A percentile compares a stretch with the other conserved stretches of the same genome.
Evolutionary conservation across 345 rosid genomes (phyloP).

Genomic region (Eucalyptus dawsonii): DNA sequence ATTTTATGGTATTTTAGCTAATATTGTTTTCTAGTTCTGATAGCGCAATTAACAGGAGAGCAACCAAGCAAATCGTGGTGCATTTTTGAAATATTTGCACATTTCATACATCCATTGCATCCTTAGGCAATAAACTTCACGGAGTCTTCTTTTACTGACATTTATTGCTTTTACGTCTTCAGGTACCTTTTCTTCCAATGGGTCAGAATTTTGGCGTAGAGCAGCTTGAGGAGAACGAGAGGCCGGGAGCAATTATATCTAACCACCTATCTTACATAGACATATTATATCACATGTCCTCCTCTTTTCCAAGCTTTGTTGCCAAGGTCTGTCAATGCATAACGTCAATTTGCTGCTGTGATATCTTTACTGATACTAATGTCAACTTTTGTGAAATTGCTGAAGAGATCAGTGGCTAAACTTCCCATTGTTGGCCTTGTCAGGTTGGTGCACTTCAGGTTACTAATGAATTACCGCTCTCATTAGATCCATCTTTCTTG

Average conservation of each 20-base stretch:
- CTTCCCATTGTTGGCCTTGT: conserved; percentile 88
- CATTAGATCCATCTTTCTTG: background rate
- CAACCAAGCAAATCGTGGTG: background rate
- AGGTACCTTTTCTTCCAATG: background rate
- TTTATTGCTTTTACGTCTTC: background rate
- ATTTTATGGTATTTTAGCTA: background rate
- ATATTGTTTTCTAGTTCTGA: background rate
- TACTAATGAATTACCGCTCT: background rate
- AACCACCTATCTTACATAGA: conserved; percentile 86
- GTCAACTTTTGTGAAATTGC: background rate
- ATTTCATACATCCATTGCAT: background rate
- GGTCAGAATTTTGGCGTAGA: conserved; percentile 23
- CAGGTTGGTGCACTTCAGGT: conserved; percentile 32
- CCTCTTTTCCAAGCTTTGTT: conserved; percentile 88
- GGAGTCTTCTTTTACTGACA: background rate
- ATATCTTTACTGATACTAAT: background rate
- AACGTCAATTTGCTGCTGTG: background rate
- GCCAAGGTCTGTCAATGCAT: conserved; percentile 53
- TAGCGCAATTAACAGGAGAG: background rate
- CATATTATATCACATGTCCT: conserved; percentile 88
- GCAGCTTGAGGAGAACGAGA: conserved; percentile 35
- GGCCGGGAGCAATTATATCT: conserved; percentile 73
- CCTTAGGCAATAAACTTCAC: background rate
- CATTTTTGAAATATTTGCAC: background rate
- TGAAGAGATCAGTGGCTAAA: conserved; percentile 91